Evolutionary conservation across 2,329 filamentous ascomycete species (phyloP).

Genomic region (Nemania diffusa): DNA sequence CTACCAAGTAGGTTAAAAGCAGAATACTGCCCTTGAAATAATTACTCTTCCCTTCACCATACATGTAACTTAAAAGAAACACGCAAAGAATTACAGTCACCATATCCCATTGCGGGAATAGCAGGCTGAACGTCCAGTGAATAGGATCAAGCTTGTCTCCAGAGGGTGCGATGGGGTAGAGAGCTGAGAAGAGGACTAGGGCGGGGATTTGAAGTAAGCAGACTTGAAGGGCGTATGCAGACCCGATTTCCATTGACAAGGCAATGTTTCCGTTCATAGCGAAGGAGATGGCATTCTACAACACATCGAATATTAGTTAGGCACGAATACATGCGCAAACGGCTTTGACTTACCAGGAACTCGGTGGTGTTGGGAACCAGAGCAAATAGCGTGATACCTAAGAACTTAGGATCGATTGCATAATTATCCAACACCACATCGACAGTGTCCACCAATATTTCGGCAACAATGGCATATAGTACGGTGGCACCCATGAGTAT

Average conservation of each 20-base stretch:
- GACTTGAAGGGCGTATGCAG: conserved; percentile 94
- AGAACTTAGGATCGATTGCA: conserved; percentile 94
- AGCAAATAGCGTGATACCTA: conserved; percentile 96
- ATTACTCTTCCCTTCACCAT: conserved; percentile 98
- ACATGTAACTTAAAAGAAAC: conserved; percentile 96
- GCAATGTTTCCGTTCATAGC: conserved; percentile 99
- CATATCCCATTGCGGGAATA: conserved; percentile 99
- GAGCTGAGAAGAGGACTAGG: conserved; percentile 87
- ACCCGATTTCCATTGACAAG: conserved; percentile 98
- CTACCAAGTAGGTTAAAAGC: conserved; percentile 90
- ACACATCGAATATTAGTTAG: conserved; percentile 25
- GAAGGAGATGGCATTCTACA: conserved; percentile 94
- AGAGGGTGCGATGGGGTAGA: conserved; percentile 65
- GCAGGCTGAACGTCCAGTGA: conserved; percentile 80
- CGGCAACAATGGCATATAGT: conserved; percentile 95
- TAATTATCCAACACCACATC: conserved; percentile 94
- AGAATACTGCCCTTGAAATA: conserved; percentile 99
- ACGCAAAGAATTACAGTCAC: conserved; percentile 95
- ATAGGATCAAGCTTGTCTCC: conserved; percentile 55
- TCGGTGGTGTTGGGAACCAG: conserved; percentile 98
- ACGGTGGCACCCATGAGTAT: conserved; percentile 90
- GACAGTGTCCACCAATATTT: conserved; percentile 96
- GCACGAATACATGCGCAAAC: conserved; percentile 15
- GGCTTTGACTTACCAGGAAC: conserved; percentile 75
- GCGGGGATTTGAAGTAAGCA: conserved; percentile 94